Conservation (phyloP, 2,329 filamentous ascomycete species). For the Sphaceloma murrayae region DNA sequence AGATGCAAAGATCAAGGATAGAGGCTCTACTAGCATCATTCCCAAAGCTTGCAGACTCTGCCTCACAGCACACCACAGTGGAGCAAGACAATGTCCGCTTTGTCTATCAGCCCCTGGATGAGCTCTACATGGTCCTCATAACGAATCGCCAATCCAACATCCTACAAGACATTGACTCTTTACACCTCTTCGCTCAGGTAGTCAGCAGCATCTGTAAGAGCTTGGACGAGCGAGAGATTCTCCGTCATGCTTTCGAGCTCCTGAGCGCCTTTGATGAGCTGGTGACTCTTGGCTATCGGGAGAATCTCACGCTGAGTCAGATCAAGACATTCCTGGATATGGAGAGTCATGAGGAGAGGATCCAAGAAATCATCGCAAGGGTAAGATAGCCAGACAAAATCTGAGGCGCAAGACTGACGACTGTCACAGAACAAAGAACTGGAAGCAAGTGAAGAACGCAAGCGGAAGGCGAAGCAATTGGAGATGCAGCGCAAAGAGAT, state of each 20-base stretch:
- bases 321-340: constrained; percentile 99
- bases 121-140: constrained; percentile 99
- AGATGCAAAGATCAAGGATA: constrained; percentile 93
- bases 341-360: constrained; percentile 98
- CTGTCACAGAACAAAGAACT: constrained; percentile 81
- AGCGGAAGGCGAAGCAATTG: constrained; percentile 95
- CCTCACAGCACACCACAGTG: constrained; percentile 94
- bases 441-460: constrained; percentile 94
- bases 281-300: constrained; percentile 87
- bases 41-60: constrained; percentile 90
- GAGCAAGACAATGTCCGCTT: constrained; percentile 99
- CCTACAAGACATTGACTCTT: constrained; percentile 94
- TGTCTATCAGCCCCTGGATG: constrained; percentile 96
- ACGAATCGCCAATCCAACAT: constrained; percentile 99
- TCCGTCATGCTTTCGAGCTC: constrained; percentile 90
- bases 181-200: constrained; percentile 95
- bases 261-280: constrained; percentile 96
- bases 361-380: constrained; percentile 93
- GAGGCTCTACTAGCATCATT: constrained; percentile 95
- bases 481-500: constrained; percentile 98
- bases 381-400: constrained; percentile 40
- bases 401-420: constrained; percentile 20
- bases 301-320: constrained; percentile 91
- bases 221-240: constrained; percentile 88
- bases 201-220: constrained; percentile 94